Conservation (phyloP, 2,329 filamentous ascomycete species). For the Aspergillus fischeri region DNA sequence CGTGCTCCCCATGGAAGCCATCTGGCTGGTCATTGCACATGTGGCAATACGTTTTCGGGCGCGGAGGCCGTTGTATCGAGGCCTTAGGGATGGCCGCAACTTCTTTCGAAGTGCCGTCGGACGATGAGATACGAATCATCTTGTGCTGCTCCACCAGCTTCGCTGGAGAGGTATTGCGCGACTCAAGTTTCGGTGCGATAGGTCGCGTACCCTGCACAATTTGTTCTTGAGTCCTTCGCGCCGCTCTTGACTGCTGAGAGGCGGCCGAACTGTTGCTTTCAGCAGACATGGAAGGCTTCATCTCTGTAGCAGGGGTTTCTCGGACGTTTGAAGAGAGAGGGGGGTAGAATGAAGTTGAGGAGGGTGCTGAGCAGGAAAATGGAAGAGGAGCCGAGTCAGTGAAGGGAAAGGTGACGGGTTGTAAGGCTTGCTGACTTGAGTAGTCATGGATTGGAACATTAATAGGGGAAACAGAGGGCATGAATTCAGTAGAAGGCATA, state of each 20-base stretch:
- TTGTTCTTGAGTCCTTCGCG: constrained; percentile 47
- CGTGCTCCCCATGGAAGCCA: constrained; percentile 83
- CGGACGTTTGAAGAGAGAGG: constrained; percentile 26
- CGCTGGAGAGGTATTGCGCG: constrained; percentile 27
- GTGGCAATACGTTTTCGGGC: constrained; percentile 66
- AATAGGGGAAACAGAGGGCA: constrained; percentile 25
- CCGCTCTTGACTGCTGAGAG: constrained; percentile 42
- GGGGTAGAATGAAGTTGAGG: constrained; percentile 27
- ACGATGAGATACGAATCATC: constrained; percentile 50
- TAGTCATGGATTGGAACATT: constrained; percentile 25
- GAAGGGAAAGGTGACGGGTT: constrained; percentile 27
- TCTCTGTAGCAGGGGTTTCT: constrained; percentile 44
- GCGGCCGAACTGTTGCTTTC: constrained; percentile 44
- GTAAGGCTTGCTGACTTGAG: constrained; percentile 18
- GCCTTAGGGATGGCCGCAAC: constrained; percentile 54
- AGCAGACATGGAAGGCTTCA: constrained; percentile 48
- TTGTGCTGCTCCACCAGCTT: constrained; percentile 38
- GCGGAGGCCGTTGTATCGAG: constrained; percentile 61
- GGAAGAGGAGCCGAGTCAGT: constrained; percentile 27
- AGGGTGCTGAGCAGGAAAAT: constrained; percentile 36
- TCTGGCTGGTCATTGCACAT: constrained; percentile 68
- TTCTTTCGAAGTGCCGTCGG: constrained; percentile 52
- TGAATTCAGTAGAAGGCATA: constrained; percentile 26
- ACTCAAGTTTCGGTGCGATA: constrained; percentile 47
- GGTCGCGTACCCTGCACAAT: constrained; percentile 46